Conservation (phyloP, 2,329 filamentous ascomycete genomes). For the Venturia asperata region DNA sequence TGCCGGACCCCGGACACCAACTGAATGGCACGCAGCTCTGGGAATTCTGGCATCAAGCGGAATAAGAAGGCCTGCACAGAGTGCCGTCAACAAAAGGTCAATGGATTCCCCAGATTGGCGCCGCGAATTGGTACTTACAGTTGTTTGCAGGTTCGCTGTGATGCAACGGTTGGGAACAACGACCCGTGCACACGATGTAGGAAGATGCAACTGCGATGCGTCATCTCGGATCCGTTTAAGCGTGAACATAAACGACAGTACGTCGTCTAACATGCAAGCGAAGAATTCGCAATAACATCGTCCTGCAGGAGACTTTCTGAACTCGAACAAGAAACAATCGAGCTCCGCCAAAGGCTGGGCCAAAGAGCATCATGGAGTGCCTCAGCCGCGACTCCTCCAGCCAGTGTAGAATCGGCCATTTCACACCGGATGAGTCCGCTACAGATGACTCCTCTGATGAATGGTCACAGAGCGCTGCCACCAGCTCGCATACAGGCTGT, state of each 20-base stretch:
- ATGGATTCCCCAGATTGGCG: background rate
- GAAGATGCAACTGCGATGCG: slow-evolving; percentile 32
- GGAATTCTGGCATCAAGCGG: slow-evolving; percentile 18
- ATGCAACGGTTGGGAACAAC: slow-evolving; percentile 32
- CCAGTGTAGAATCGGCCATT: slow-evolving; percentile 28
- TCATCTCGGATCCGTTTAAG: slow-evolving; percentile 38
- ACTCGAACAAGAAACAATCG: slow-evolving; percentile 33
- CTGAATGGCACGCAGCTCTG: slow-evolving; percentile 10
- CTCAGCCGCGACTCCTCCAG: slow-evolving; percentile 28
- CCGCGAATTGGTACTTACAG: background rate
- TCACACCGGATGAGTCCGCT: slow-evolving; percentile 10
- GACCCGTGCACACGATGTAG: slow-evolving; percentile 35
- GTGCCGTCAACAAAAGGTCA: slow-evolving; percentile 39
- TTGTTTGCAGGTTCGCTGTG: slow-evolving; percentile 25
- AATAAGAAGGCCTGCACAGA: slow-evolving; percentile 36
- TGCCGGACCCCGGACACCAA: background rate
- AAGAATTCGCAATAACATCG: background rate
- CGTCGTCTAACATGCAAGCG: background rate
- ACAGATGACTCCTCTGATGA: slow-evolving; percentile 15
- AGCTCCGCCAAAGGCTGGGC: slow-evolving; percentile 31
- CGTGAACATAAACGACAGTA: slow-evolving; percentile 38
- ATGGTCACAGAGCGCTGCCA: slow-evolving; percentile 20
- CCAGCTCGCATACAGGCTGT: slow-evolving; percentile 23
- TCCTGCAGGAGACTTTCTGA: slow-evolving; percentile 31
- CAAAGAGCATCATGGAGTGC: slow-evolving; percentile 25